Percentiles rank a stretch among this genome's conserved stretches.
These are phyloP conservation scores for Sextonia rubra DNA, from an alignment of 164 flowering plant genomes.

Conservation along the genomic window DNA sequence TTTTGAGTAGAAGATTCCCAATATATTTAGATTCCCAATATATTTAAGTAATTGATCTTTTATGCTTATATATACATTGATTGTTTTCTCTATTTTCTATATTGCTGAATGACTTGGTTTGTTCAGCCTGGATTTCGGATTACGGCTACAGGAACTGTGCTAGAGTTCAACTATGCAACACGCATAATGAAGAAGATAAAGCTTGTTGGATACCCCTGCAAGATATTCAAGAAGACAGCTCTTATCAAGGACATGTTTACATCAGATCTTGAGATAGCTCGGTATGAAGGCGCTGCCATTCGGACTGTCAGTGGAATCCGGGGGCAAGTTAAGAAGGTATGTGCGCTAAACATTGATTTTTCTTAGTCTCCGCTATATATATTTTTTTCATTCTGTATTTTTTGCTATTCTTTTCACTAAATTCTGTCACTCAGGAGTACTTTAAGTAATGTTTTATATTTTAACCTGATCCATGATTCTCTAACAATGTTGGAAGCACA, in stretches of 20 bases:
- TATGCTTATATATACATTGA: not conserved
- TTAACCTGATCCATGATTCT: not conserved
- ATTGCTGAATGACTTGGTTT: constrained; percentile 7
- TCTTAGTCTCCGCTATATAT: too few species aligned
- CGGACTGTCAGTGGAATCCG: constrained; percentile 94
- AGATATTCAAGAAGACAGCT: constrained; percentile 92
- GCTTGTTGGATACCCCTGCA: constrained; percentile 81
- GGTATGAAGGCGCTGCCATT: constrained; percentile 88
- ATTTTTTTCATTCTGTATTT: too few species aligned
- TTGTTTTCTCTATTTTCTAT: not conserved
- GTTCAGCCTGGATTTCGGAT: constrained; percentile 81
- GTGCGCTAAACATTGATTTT: not conserved
- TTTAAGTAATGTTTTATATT: too few species aligned
- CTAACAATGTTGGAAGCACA: not conserved
- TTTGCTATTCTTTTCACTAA: not conserved
- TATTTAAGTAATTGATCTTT: not conserved
- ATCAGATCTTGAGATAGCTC: constrained; percentile 91
- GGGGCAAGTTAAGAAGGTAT: constrained; percentile 96
- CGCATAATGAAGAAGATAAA: constrained; percentile 78
- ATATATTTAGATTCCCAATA: not conserved
- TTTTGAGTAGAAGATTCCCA: too few species aligned
- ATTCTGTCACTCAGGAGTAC: not conserved
- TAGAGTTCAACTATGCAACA: constrained; percentile 81
- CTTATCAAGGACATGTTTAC: constrained; percentile 88
- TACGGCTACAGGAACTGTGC: constrained; percentile 75